Evolutionary conservation across 1,139 yeast genomes (phyloP), one percentile per base, ranked within the genome.

Genomic region (Diutina pseudorugosa): DNA sequence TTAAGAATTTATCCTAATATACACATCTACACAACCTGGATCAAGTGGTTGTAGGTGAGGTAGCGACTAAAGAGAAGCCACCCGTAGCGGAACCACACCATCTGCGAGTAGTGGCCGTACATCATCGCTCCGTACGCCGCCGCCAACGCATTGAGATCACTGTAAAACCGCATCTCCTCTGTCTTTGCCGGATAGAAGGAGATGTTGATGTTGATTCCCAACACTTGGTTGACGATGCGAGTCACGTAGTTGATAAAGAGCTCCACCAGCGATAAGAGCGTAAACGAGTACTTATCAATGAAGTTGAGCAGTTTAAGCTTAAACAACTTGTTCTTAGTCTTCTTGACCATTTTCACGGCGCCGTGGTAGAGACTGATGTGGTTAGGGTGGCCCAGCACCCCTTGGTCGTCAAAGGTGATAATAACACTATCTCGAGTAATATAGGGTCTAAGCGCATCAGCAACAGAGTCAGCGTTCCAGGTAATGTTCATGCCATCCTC

Each of bases 41-140:
- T 68, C 55, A 90, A 73, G 61, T 87, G 91, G 66, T 91, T 93
- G 52, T 74, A 76, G 48, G 82, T 83, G 77, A 85, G 77, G 67
- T 85, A 86, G 57, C 94, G 75, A 56, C 96, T 85, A 47, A 83
- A 68, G 7, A 79, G 56, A 61, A 93, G 73, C 97, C 98, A 93
- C 1, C 90, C 85, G 71, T 86, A 88, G 58, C 99, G 75, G 66
- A 85, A 93, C 98, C 98, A 93, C 14, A 84, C 91, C 89, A 93
- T 86, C 65, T 93, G 99, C 3, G 95, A 83, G 57, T 73, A 74
- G 67, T 93, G 98, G 3, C 88, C 96, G 59, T 76, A 75, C 3
- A 83, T 71, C 97, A 93, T 90, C 4, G 96, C 87, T 0, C 85
- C 77, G 54, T 82, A 72, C 41, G 83, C 75, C 8, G 79, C 71